Conservation (phyloP, 768 basidiomycete genomes). For the Tulasnella sp. region DNA sequence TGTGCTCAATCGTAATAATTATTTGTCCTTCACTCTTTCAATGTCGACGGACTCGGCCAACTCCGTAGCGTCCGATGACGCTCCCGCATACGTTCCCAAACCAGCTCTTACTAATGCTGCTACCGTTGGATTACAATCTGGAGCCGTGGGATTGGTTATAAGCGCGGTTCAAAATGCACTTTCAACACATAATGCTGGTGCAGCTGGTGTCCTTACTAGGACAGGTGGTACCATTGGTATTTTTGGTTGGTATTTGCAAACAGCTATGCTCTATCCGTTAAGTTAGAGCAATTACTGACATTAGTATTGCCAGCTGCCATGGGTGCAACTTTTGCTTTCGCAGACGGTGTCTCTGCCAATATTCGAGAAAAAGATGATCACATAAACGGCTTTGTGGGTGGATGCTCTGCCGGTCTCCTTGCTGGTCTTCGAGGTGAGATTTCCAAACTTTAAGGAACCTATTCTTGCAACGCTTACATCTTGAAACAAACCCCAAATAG, state of each 20-base stretch:
- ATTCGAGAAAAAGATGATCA: slow-evolving; percentile 64
- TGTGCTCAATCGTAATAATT: too few species aligned
- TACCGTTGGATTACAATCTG: slow-evolving; percentile 25
- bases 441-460: slow-evolving; percentile 12
- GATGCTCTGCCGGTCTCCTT: slow-evolving; percentile 86
- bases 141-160: slow-evolving; percentile 31
- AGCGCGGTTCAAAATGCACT: slow-evolving; percentile 65
- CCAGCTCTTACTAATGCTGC: slow-evolving; percentile 20
- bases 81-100: slow-evolving; percentile 16
- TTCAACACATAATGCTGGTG: slow-evolving; percentile 61
- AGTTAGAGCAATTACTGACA: not conserved
- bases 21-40: too few species aligned
- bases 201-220: slow-evolving; percentile 73
- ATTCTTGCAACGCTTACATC: slow-evolving; percentile 13
- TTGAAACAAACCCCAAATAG: slow-evolving; percentile 32
- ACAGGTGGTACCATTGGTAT: slow-evolving; percentile 83
- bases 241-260: slow-evolving; percentile 48
- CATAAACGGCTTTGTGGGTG: slow-evolving; percentile 71
- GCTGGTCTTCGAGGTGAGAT: slow-evolving; percentile 73
- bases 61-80: too few species aligned
- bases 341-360: slow-evolving; percentile 72
- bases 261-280: not conserved
- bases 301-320: slow-evolving; percentile 51
- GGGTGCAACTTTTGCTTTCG: slow-evolving; percentile 74
- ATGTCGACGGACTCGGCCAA: too few species aligned